Evolutionary conservation across 306 rosid genomes (phyloP).

Genomic region (Cucurbita argyrosperma): DNA sequence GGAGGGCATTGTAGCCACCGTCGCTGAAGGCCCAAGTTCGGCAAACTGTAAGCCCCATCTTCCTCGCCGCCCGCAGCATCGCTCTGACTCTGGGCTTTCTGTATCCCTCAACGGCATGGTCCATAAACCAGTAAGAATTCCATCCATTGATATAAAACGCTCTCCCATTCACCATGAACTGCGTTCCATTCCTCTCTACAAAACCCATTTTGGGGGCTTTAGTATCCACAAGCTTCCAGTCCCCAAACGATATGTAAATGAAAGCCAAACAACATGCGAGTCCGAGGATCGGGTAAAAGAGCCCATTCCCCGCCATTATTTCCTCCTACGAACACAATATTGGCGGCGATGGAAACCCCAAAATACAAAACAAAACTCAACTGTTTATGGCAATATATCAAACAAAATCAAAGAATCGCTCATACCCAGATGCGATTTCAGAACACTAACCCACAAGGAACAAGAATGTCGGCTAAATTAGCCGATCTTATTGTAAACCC

Average conservation of each 20-base stretch:
- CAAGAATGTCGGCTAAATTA: neutral
- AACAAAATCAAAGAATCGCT: neutral
- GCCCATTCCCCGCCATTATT: slow-evolving; percentile 45
- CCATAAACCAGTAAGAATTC: slow-evolving; percentile 97
- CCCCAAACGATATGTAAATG: slow-evolving; percentile 70
- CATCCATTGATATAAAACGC: slow-evolving; percentile 78
- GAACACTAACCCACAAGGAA: slow-evolving; percentile 13
- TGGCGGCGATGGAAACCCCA: neutral
- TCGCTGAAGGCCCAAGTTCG: slow-evolving; percentile 97
- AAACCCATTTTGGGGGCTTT: slow-evolving; percentile 28
- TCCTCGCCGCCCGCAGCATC: slow-evolving; percentile 56
- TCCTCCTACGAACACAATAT: neutral
- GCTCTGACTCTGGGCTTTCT: slow-evolving; percentile 43
- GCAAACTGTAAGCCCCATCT: slow-evolving; percentile 94
- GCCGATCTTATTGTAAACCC: slow-evolving; percentile 13
- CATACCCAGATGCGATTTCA: slow-evolving; percentile 19
- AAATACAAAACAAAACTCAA: slow-evolving; percentile 16
- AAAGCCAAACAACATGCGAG: slow-evolving; percentile 49
- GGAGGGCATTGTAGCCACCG: slow-evolving; percentile 82
- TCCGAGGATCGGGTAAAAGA: slow-evolving; percentile 61
- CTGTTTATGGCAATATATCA: slow-evolving; percentile 22
- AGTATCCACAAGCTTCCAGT: slow-evolving; percentile 20
- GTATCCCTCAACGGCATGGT: slow-evolving; percentile 49
- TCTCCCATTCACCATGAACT: slow-evolving; percentile 54
- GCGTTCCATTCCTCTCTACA: slow-evolving; percentile 66